phyloP scores from a whole-genome alignment of 495 filamentous ascomycete genomes.

The Aspergillus kassunensis region DNA sequence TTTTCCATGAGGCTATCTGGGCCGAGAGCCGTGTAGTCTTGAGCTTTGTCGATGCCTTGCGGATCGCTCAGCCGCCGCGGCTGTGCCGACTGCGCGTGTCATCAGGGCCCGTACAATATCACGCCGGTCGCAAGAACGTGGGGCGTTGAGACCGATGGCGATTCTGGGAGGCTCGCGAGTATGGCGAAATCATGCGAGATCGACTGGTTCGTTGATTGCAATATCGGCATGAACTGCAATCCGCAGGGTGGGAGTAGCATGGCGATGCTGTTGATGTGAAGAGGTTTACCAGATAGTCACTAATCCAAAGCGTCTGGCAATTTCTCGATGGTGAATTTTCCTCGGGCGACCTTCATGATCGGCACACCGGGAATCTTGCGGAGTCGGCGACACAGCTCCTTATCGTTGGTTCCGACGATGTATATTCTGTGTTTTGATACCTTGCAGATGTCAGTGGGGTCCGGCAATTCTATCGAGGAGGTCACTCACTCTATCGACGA shows the following conservation, averaged over 20 bases:
- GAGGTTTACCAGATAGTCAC: background rate
- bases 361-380: conserved; percentile 47
- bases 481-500: conserved; percentile 72
- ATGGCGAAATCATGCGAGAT: background rate
- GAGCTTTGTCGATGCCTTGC: background rate
- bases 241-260: conserved; percentile 6
- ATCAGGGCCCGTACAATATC: too few species aligned
- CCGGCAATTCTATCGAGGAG: background rate
- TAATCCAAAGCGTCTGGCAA: conserved; percentile 73
- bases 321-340: conserved; percentile 90
- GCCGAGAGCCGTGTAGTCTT: background rate
- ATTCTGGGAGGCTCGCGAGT: too few species aligned
- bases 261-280: background rate
- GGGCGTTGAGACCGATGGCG: too few species aligned
- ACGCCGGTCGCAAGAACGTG: too few species aligned
- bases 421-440: conserved; percentile 70
- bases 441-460: conserved; percentile 7
- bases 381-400: conserved; percentile 68
- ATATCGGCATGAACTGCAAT: conserved; percentile 3
- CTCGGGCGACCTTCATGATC: conserved; percentile 68
- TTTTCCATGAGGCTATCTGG: background rate
- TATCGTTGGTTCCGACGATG: conserved; percentile 87
- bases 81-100: too few species aligned
- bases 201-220: background rate
- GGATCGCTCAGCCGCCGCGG: conserved; percentile 3